A percentile compares a stretch with the other conserved stretches of the same genome.
These are phyloP conservation scores for Paulownia fortunei DNA, from an alignment of 257 asterid genomes.

Conservation along the genomic window DNA sequence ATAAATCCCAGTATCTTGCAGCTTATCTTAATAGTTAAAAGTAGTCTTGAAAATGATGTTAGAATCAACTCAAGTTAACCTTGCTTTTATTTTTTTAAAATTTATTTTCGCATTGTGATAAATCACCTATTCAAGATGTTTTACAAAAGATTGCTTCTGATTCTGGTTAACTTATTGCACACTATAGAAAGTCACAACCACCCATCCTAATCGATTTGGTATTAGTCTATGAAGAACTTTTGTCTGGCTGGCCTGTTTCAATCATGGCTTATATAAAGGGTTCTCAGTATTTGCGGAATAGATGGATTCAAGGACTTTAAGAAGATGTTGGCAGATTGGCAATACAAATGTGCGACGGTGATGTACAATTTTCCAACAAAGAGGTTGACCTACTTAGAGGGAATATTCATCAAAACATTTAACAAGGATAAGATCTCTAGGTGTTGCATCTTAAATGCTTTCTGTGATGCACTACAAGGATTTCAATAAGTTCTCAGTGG, in stretches of 20 bases:
- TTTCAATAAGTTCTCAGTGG: not conserved
- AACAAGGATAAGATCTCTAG: conserved; percentile 14
- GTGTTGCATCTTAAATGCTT: not conserved
- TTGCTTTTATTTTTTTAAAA: conserved; percentile 1
- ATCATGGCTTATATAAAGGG: conserved; percentile 29
- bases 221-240: conserved; percentile 31
- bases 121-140: conserved; percentile 12
- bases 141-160: conserved; percentile 25
- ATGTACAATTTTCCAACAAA: conserved; percentile 18
- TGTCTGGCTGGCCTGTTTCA: conserved; percentile 30
- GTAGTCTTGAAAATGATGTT: conserved; percentile 36
- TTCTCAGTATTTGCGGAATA: conserved; percentile 23
- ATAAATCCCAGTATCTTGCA: conserved; percentile 43
- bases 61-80: conserved; percentile 39
- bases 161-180: conserved; percentile 33
- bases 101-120: not conserved
- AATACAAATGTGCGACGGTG: conserved; percentile 25
- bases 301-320: conserved; percentile 29
- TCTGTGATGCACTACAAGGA: not conserved
- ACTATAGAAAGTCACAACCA: conserved; percentile 30
- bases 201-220: conserved; percentile 27
- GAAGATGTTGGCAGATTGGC: conserved; percentile 35
- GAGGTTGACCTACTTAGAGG: conserved; percentile 23
- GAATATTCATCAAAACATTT: conserved; percentile 36
- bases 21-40: conserved; percentile 39